phyloP scores from a whole-genome alignment of 148 eudicot genomes.

The Polygonum maritimum region DNA sequence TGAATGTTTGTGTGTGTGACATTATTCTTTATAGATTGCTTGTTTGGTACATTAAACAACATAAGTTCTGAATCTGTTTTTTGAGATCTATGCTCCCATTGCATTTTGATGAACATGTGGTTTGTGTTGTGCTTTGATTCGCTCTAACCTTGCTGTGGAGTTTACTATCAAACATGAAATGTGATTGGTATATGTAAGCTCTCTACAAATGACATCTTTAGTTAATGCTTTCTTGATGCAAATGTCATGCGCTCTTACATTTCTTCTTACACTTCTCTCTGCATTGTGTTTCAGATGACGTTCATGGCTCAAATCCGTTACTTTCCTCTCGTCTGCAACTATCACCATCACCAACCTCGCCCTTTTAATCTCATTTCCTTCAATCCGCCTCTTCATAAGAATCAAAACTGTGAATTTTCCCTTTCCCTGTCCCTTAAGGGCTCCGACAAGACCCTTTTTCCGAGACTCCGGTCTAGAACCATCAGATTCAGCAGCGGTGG shows the following conservation, averaged over 20 bases:
- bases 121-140: no score
- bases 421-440: neutral
- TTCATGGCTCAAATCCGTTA: conserved; percentile 47
- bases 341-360: conserved; percentile 12
- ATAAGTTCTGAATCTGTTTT: no score
- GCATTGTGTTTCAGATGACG: conserved; percentile 14
- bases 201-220: neutral
- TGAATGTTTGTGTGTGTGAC: no score
- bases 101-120: no score
- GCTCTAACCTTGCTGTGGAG: no score
- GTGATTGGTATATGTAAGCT: neutral
- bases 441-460: conserved; percentile 4
- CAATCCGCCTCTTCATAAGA: neutral
- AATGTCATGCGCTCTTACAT: neutral
- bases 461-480: conserved; percentile 5
- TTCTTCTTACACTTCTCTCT: neutral
- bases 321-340: conserved; percentile 26
- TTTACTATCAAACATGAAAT: no score
- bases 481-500: conserved; percentile 20
- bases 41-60: no score
- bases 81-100: no score
- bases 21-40: no score
- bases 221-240: neutral
- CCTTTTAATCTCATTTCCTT: conserved; percentile 1
- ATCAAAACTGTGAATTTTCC: neutral